Percentiles rank a stretch among this genome's conserved stretches.
phyloP scores from a whole-genome alignment of 495 filamentous ascomycete species.

The Lasiosphaeria miniovina region DNA sequence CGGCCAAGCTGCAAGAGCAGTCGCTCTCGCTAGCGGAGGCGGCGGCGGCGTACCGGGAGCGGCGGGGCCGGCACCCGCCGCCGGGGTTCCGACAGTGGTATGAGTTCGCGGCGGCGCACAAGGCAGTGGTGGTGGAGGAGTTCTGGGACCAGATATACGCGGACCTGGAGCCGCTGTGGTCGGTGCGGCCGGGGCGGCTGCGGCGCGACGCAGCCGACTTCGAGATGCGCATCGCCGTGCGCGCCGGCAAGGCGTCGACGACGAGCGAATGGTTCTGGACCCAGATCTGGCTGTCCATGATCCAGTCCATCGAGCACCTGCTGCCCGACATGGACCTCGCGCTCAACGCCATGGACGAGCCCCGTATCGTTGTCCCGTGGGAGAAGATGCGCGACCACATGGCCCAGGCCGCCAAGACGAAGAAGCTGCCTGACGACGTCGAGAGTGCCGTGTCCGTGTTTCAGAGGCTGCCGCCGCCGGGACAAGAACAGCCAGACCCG shows the following conservation, averaged over 20 bases:
- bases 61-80: slow-evolving; percentile 64
- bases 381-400: slow-evolving; percentile 60
- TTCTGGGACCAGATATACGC: slow-evolving; percentile 65
- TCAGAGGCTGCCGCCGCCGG: slow-evolving; percentile 28
- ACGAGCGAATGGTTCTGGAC: slow-evolving; percentile 61
- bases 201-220: slow-evolving; percentile 28
- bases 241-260: slow-evolving; percentile 53
- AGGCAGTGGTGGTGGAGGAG: slow-evolving; percentile 62
- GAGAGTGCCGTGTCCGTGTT: slow-evolving; percentile 32
- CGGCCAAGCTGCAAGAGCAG: slow-evolving; percentile 37
- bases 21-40: slow-evolving; percentile 52
- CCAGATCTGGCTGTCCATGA: slow-evolving; percentile 57
- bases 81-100: slow-evolving; percentile 70
- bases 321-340: slow-evolving; percentile 71
- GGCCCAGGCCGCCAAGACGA: slow-evolving; percentile 48
- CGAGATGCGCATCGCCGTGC: slow-evolving; percentile 59
- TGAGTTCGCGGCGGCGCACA: slow-evolving; percentile 55
- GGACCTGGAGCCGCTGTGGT: slow-evolving; percentile 66
- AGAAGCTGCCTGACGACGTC: slow-evolving; percentile 35
- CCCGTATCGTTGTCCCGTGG: slow-evolving; percentile 62
- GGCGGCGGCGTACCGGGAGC: slow-evolving; percentile 56
- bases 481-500: slow-evolving; percentile 25
- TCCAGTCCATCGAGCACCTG: slow-evolving; percentile 54
- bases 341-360: slow-evolving; percentile 68
- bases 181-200: slow-evolving; percentile 41